Percentiles rank a stretch among this genome's conserved stretches.
phyloP scores from a whole-genome alignment of 805 yeast species.

The Metschnikowia gelsemii region DNA sequence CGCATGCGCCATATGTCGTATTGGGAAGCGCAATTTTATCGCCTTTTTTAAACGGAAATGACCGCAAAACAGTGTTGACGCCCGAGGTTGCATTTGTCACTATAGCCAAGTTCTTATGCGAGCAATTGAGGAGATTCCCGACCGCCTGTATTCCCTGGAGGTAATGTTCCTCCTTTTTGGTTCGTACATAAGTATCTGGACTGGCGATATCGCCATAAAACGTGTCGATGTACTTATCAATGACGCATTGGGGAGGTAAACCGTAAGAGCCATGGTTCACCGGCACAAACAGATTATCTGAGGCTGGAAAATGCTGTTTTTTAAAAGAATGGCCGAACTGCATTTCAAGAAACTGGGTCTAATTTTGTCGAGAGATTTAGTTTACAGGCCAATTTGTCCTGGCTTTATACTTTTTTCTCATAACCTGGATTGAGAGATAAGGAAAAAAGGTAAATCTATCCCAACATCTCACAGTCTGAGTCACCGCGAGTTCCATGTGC shows the following conservation, averaged over 20 bases:
- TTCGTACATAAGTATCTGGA: slow-evolving; percentile 49
- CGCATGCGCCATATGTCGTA: slow-evolving; percentile 56
- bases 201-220: slow-evolving; percentile 26
- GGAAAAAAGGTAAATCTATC: too few species aligned
- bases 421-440: too few species aligned
- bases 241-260: slow-evolving; percentile 48
- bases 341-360: too few species aligned
- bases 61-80: slow-evolving; percentile 55
- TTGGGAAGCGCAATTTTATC: slow-evolving; percentile 52
- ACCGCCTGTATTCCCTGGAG: slow-evolving; percentile 35
- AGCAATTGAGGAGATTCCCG: slow-evolving; percentile 46
- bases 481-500: too few species aligned
- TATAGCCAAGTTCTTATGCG: slow-evolving; percentile 49
- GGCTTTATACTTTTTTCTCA: too few species aligned
- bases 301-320: slow-evolving; percentile 44
- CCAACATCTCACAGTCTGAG: too few species aligned
- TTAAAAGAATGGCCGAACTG: slow-evolving; percentile 53
- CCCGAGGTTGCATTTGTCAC: slow-evolving; percentile 62
- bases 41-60: slow-evolving; percentile 49
- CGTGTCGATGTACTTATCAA: slow-evolving; percentile 11
- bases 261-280: slow-evolving; percentile 72
- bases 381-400: background rate
- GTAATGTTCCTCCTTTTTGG: slow-evolving; percentile 29
- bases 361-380: too few species aligned
- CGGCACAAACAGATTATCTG: slow-evolving; percentile 41